Percentiles rank a stretch among this genome's conserved stretches.
Conservation (phyloP, 2,329 filamentous ascomycete species). For the Botryotinia globosa region DNA sequence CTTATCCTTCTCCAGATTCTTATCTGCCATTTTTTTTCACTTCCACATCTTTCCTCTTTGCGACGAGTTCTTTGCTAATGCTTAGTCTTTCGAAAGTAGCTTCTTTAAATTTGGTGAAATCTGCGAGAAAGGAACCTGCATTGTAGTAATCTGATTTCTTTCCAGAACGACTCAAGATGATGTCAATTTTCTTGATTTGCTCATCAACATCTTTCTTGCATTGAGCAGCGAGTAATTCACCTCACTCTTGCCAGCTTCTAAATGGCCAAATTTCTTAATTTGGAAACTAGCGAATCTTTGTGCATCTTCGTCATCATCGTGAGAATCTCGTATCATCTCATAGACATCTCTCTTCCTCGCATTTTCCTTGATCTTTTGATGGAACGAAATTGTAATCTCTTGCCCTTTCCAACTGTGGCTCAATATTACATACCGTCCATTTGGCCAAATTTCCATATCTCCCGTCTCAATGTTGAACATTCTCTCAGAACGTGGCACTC, state of each 20-base stretch:
- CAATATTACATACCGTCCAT: slow-evolving; percentile 40
- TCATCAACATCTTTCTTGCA: slow-evolving; percentile 21
- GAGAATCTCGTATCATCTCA: slow-evolving; percentile 21
- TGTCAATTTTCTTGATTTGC: slow-evolving; percentile 18
- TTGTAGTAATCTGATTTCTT: slow-evolving; percentile 3
- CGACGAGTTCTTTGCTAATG: neutral
- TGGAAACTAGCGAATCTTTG: slow-evolving; percentile 21
- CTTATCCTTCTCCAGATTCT: slow-evolving; percentile 9
- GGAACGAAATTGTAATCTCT: slow-evolving; percentile 37
- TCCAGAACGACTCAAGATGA: neutral
- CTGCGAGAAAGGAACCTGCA: slow-evolving; percentile 15
- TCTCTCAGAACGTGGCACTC: slow-evolving; percentile 30
- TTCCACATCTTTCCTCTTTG: slow-evolving; percentile 16
- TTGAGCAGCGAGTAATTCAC: slow-evolving; percentile 17
- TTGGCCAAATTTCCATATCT: slow-evolving; percentile 35
- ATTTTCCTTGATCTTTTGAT: slow-evolving; percentile 27
- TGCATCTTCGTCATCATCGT: slow-evolving; percentile 21
- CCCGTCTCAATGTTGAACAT: slow-evolving; percentile 41
- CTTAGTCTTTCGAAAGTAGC: neutral
- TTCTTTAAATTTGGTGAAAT: slow-evolving; percentile 17
- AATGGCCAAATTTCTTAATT: slow-evolving; percentile 21
- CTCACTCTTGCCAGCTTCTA: slow-evolving; percentile 20
- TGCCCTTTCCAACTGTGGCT: slow-evolving; percentile 41
- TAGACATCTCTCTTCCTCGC: slow-evolving; percentile 21
- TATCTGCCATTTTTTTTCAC: slow-evolving; percentile 1